These are phyloP conservation scores for Boletus sp. DNA, from an alignment of 768 basidiomycete species.

Conservation along the genomic window DNA sequence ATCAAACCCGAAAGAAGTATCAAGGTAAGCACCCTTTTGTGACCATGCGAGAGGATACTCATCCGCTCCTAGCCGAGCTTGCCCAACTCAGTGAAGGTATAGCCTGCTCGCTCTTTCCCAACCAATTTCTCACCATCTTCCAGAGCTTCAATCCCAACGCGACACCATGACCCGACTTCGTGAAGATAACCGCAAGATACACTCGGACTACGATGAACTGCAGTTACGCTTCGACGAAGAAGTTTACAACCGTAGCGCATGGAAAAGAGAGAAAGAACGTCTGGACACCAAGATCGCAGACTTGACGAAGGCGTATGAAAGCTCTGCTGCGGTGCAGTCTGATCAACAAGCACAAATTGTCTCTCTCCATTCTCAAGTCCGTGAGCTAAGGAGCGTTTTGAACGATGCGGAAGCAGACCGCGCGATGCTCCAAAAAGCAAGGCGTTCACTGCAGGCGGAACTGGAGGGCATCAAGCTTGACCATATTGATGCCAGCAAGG, in stretches of 20 bases:
- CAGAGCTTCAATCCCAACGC: slow-evolving; percentile 75
- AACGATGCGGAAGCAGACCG: slow-evolving; percentile 86
- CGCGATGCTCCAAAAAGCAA: slow-evolving; percentile 73
- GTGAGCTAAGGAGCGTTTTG: slow-evolving; percentile 73
- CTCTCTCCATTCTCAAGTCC: slow-evolving; percentile 79
- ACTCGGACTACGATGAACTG: slow-evolving; percentile 72
- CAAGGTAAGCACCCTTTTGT: slow-evolving; percentile 49
- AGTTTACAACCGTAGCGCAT: slow-evolving; percentile 69
- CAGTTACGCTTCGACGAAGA: slow-evolving; percentile 76
- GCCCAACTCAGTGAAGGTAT: slow-evolving; percentile 77
- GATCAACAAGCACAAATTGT: slow-evolving; percentile 87
- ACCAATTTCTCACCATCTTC: slow-evolving; percentile 4
- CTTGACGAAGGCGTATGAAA: slow-evolving; percentile 70
- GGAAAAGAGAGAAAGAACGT: slow-evolving; percentile 87
- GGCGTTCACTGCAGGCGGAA: slow-evolving; percentile 75
- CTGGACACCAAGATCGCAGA: slow-evolving; percentile 80
- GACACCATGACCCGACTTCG: slow-evolving; percentile 72
- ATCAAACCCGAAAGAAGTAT: slow-evolving; percentile 84
- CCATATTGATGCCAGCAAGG: slow-evolving; percentile 62
- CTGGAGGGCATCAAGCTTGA: slow-evolving; percentile 79
- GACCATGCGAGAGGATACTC: slow-evolving; percentile 3
- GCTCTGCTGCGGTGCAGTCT: slow-evolving; percentile 63
- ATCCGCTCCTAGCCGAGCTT: slow-evolving; percentile 53
- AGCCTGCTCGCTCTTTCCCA: slow-evolving; percentile 2
- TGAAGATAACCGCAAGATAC: slow-evolving; percentile 75